Conservation (phyloP, 768 basidiomycete genomes). For the Neoboletus brunneissimus region DNA sequence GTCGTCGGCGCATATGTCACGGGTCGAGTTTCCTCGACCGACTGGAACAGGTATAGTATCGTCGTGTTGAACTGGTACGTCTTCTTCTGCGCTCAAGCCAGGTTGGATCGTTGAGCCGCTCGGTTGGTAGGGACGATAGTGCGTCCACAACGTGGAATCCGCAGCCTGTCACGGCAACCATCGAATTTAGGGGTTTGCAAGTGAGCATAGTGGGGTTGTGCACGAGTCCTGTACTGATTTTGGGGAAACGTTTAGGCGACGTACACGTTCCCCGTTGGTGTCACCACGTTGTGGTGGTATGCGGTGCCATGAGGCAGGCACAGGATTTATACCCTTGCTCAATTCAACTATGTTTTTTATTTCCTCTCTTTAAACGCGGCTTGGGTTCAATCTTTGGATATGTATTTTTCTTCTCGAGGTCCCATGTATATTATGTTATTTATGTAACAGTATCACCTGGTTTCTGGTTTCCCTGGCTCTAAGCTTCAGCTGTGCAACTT, state of each 20-base stretch:
- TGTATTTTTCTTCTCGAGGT: not conserved
- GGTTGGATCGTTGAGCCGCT: not conserved
- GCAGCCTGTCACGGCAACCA: conserved; percentile 52
- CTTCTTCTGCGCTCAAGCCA: not conserved
- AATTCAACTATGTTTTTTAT: not conserved
- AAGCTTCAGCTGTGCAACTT: not conserved
- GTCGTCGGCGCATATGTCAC: conserved; percentile 68
- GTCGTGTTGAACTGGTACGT: conserved; percentile 69
- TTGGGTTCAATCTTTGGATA: not conserved
- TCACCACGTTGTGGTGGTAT: conserved; percentile 57
- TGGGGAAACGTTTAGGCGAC: conserved; percentile 41
- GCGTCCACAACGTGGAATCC: conserved; percentile 53
- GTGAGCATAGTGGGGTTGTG: conserved; percentile 30
- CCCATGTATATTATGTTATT: not conserved
- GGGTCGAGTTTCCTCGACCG: conserved; percentile 45
- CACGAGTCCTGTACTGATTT: not conserved
- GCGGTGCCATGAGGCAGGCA: conserved; percentile 17
- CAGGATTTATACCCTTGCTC: not conserved
- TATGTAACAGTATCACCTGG: not conserved
- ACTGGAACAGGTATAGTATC: conserved; percentile 64
- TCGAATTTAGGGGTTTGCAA: conserved; percentile 62
- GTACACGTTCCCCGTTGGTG: conserved; percentile 77
- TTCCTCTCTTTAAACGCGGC: not conserved
- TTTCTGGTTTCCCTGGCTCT: too few species aligned
- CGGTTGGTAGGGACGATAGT: conserved; percentile 43